phyloP scores from a whole-genome alignment of 371 early-diverging fungal genomes.

The Dichotomocladium elegans region DNA sequence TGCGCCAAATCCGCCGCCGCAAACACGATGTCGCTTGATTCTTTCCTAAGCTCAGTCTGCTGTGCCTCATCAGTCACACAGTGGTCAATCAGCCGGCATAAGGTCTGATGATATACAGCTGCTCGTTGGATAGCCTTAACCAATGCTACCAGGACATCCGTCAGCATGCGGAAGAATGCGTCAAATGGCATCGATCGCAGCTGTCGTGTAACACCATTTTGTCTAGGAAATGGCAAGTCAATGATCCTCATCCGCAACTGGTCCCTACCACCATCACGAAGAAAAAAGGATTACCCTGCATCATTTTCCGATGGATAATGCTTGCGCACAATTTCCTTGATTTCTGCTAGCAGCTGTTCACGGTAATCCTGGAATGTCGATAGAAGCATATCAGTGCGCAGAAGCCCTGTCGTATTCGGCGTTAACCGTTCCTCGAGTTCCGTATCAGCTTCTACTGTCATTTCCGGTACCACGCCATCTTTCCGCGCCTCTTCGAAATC shows the following conservation, averaged over 20 bases:
- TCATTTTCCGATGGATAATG: slow-evolving; percentile 28
- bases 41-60: slow-evolving; percentile 25
- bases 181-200: slow-evolving; percentile 76
- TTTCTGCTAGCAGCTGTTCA: slow-evolving; percentile 67
- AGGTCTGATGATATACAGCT: slow-evolving; percentile 56
- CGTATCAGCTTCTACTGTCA: slow-evolving; percentile 17
- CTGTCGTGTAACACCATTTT: slow-evolving; percentile 34
- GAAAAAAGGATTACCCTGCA: slow-evolving; percentile 1
- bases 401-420: slow-evolving; percentile 71
- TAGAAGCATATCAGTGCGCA: slow-evolving; percentile 66
- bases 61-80: slow-evolving; percentile 1
- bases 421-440: slow-evolving; percentile 57
- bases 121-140: slow-evolving; percentile 60
- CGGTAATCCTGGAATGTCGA: slow-evolving; percentile 68
- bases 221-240: not conserved
- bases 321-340: slow-evolving; percentile 73
- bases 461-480: not conserved
- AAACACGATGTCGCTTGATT: slow-evolving; percentile 64
- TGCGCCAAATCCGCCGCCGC: slow-evolving; percentile 80
- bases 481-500: slow-evolving; percentile 16
- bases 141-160: slow-evolving; percentile 65
- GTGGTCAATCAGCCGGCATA: slow-evolving; percentile 46
- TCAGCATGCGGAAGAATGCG: slow-evolving; percentile 71
- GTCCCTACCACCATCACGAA: not conserved
- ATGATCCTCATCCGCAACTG: not conserved